Percentiles rank a stretch among this genome's conserved stretches.
Conservation (phyloP, 75 land plant species). For the Chamaecyparis obtusa region DNA sequence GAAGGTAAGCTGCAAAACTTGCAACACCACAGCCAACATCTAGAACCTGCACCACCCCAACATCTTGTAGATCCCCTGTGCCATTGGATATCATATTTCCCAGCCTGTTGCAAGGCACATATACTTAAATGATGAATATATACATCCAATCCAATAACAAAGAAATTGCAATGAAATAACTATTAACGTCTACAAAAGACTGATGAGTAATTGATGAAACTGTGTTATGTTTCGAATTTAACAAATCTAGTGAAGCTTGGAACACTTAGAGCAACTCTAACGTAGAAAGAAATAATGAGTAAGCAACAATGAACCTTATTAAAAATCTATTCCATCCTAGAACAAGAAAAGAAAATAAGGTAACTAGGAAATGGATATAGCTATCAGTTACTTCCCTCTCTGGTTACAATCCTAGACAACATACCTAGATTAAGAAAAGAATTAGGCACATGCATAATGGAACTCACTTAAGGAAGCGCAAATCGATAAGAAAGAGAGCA, state of each 20-base stretch:
- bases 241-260: not conserved
- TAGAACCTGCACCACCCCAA: constrained; percentile 71
- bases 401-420: not conserved
- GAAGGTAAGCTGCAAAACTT: constrained; percentile 79
- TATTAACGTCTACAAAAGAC: not conserved
- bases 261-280: not conserved
- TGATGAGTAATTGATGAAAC: not conserved
- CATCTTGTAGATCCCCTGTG: constrained; percentile 64
- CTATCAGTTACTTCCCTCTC: not conserved
- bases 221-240: not conserved
- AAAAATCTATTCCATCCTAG: not conserved
- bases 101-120: constrained; percentile 42
- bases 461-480: not conserved
- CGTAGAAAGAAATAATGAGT: not conserved
- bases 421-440: not conserved
- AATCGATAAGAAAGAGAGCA: not conserved
- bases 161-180: not conserved
- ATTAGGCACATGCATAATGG: not conserved
- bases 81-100: constrained; percentile 77
- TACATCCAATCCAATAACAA: not conserved
- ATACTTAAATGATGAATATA: not conserved
- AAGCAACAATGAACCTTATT: not conserved
- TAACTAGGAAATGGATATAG: not conserved
- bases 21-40: constrained; percentile 96
- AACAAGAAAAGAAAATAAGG: not conserved